Evolutionary conservation across 2,329 filamentous ascomycete genomes (phyloP).

Genomic region (Verticillium alfalfae): DNA sequence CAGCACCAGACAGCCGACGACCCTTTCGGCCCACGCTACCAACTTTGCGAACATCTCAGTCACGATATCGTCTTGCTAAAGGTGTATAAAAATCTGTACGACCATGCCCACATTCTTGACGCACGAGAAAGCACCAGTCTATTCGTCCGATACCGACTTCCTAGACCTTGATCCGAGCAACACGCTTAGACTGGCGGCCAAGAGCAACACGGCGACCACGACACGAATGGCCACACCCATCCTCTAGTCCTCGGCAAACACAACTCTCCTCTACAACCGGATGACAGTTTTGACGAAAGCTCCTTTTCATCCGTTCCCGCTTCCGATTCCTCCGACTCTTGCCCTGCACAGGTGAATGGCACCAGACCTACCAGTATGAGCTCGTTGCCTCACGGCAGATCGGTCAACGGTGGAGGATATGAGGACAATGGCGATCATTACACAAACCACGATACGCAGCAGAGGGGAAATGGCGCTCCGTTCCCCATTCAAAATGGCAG

Average conservation of each 20-base stretch:
- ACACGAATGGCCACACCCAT: conserved; percentile 25
- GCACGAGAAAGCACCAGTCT: conserved; percentile 36
- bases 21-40: background rate
- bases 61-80: background rate
- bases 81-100: background rate
- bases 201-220: conserved; percentile 16
- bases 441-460: conserved; percentile 23
- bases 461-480: background rate
- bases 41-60: background rate
- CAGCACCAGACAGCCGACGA: background rate
- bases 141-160: conserved; percentile 34
- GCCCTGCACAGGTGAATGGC: conserved; percentile 30
- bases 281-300: conserved; percentile 50
- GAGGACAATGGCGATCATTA: conserved; percentile 24
- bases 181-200: conserved; percentile 24
- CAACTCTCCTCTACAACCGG: conserved; percentile 29
- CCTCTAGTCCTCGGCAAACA: conserved; percentile 25
- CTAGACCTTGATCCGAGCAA: conserved; percentile 36
- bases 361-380: conserved; percentile 49
- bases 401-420: conserved; percentile 20
- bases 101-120: conserved; percentile 50
- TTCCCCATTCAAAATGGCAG: conserved; percentile 16
- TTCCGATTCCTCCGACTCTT: conserved; percentile 43
- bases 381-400: conserved; percentile 52
- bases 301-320: conserved; percentile 48